These are phyloP conservation scores for Magnusiomyces paraingens DNA, from an alignment of 1,139 yeast species.

Conservation along the genomic window DNA sequence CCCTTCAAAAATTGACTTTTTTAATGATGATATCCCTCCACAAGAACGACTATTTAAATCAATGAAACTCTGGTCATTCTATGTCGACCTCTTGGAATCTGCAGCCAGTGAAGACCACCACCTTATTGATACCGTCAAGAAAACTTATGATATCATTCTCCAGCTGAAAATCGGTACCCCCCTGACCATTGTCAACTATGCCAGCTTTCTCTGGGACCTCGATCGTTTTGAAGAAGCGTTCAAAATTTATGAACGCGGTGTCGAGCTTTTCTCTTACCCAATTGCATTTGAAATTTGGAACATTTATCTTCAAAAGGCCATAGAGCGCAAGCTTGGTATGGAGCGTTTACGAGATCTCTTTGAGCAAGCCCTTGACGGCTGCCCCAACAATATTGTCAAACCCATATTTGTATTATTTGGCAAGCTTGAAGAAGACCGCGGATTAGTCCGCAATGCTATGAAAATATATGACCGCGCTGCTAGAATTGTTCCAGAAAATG, in stretches of 20 bases:
- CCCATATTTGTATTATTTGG: conserved; percentile 52
- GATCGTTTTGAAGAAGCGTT: conserved; percentile 48
- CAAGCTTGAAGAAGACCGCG: conserved; percentile 51
- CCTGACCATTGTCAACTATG: conserved; percentile 57
- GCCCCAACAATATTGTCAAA: conserved; percentile 46
- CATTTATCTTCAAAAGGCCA: conserved; percentile 51
- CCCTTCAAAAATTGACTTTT: conserved; percentile 32
- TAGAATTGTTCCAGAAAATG: conserved; percentile 31
- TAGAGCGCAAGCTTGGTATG: conserved; percentile 36
- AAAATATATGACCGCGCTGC: conserved; percentile 41
- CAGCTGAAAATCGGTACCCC: conserved; percentile 66
- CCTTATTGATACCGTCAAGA: conserved; percentile 34
- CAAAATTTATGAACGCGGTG: conserved; percentile 60
- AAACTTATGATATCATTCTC: conserved; percentile 56
- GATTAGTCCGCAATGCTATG: conserved; percentile 41
- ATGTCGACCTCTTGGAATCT: conserved; percentile 67
- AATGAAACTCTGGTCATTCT: conserved; percentile 62
- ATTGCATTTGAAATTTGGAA: conserved; percentile 69
- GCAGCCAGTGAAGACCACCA: conserved; percentile 35
- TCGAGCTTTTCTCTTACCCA: conserved; percentile 54
- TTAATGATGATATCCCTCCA: conserved; percentile 45
- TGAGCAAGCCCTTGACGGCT: conserved; percentile 50
- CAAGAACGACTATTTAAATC: conserved; percentile 58
- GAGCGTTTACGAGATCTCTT: conserved; percentile 71
- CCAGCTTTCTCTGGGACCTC: conserved; percentile 50